Evolutionary conservation across 73 alveolate genomes (phyloP), one percentile per base, ranked within the genome.

Genomic region (Tetrahymena elliotti): DNA sequence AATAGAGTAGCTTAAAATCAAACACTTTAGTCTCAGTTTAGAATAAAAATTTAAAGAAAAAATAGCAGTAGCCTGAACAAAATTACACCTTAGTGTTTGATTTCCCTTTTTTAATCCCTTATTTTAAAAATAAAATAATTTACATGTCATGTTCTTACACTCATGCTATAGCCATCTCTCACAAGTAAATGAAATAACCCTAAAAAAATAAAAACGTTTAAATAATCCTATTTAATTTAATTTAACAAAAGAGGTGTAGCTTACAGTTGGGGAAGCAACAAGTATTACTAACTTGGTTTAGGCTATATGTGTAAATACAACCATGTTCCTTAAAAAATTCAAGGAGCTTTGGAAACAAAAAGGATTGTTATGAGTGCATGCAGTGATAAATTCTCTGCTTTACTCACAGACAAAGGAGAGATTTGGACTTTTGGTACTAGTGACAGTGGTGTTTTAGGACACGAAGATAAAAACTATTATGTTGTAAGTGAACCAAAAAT

Each of bases 371-470:
- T 84, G 95, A 47, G 95, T 20, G 38, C 93, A 18, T 68, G 94
- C 27, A 94, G 96, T n/a, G 96, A 94, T 31, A 94, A 52, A 37
- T 94, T 94, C 39, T 94, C 96, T 47, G 95, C 95, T 33, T 38
- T 94, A 27, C 52, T 94, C 2, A 94, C 96, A 0, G 95, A 84
- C n/a, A 83, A 94, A 41, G 96, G 96, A 6, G 96, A 94, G 52
- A 68, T 94, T 33, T 94, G 96, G 96, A 88, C 94, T 20, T 94
- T 94, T 53, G 96, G 96, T 34, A 94, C 96, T 11, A 47, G 93
- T 68, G 96, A 94, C 93, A 53, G 53, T 88, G 96, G 96, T 34
- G 96, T 94, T 12, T 54, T 94, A 33, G 96, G 96, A 3, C 95
- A 94, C 39, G 96, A 94, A 12, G 84, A 39, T 6, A 94, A 94